Evolutionary conservation across 2,329 filamentous ascomycete genomes (phyloP).

Genomic region (Verticillium nonalfalfae): DNA sequence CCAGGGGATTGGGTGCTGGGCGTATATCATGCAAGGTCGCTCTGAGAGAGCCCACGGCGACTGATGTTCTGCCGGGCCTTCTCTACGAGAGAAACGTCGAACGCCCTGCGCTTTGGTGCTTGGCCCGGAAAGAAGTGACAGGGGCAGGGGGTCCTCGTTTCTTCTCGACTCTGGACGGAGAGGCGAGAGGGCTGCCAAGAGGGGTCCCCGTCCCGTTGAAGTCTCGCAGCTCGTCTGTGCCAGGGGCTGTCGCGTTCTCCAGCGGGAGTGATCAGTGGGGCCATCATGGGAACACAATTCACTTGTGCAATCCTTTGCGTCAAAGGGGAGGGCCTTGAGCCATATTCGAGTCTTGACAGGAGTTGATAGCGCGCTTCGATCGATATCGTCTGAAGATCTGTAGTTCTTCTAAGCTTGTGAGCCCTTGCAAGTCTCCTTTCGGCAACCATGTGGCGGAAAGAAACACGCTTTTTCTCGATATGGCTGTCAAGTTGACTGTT

Average conservation of each 20-base stretch:
- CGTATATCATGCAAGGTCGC: slow-evolving; percentile 16
- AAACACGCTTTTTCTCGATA: slow-evolving; percentile 12
- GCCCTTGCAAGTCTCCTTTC: slow-evolving; percentile 2
- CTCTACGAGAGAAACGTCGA: slow-evolving; percentile 1
- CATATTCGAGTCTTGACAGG: background rate
- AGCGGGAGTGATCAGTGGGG: background rate
- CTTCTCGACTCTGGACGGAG: background rate
- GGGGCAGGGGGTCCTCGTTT: background rate
- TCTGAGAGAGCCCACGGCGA: background rate
- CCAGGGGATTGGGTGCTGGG: slow-evolving; percentile 9
- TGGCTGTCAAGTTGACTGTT: slow-evolving; percentile 12
- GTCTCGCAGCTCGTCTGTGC: background rate
- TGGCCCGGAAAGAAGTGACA: background rate
- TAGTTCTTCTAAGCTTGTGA: background rate
- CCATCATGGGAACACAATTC: background rate
- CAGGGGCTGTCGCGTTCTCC: background rate
- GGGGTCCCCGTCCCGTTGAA: background rate
- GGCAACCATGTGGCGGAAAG: slow-evolving; percentile 3
- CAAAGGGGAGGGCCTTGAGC: background rate
- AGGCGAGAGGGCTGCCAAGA: background rate
- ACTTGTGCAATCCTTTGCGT: background rate
- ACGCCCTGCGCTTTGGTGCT: slow-evolving; percentile 2
- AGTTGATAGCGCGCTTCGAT: background rate
- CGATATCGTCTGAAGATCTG: background rate
- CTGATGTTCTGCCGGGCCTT: slow-evolving; percentile 1